Percentiles rank a stretch among this genome's conserved stretches.
These are phyloP conservation scores for Cyberlindnera xishuangbannaensis DNA, from an alignment of 805 yeast genomes.

Conservation along the genomic window DNA sequence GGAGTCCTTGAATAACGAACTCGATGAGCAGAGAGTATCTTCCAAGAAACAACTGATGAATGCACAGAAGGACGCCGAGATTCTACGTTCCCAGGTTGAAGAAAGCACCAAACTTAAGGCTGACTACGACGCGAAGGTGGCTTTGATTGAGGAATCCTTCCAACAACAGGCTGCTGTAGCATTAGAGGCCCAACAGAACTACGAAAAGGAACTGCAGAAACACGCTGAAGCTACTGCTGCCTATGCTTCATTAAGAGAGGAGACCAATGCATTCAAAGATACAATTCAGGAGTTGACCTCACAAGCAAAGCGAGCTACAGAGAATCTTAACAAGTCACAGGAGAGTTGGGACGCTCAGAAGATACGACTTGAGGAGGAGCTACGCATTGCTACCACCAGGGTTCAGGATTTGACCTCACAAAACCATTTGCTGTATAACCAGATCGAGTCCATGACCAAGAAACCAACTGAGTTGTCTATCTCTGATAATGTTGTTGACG, in stretches of 20 bases:
- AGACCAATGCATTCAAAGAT: slow-evolving; percentile 27
- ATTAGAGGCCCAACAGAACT: slow-evolving; percentile 44
- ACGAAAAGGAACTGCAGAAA: slow-evolving; percentile 48
- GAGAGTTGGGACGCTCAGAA: slow-evolving; percentile 43
- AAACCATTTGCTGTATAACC: slow-evolving; percentile 61
- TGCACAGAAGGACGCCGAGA: slow-evolving; percentile 15
- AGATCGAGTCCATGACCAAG: slow-evolving; percentile 43
- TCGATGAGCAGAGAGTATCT: slow-evolving; percentile 24
- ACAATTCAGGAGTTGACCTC: slow-evolving; percentile 22
- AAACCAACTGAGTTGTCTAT: slow-evolving; percentile 1
- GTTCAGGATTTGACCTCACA: slow-evolving; percentile 58
- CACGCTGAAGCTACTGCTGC: slow-evolving; percentile 46
- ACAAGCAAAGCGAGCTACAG: slow-evolving; percentile 28
- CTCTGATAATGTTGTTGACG: slow-evolving; percentile 14
- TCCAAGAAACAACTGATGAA: slow-evolving; percentile 18
- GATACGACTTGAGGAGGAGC: slow-evolving; percentile 38
- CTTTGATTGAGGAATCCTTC: slow-evolving; percentile 31
- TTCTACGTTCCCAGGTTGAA: slow-evolving; percentile 17
- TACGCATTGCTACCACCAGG: slow-evolving; percentile 39
- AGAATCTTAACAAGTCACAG: slow-evolving; percentile 31
- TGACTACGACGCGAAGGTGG: slow-evolving; percentile 27
- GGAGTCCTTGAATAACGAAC: slow-evolving; percentile 26
- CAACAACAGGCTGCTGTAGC: slow-evolving; percentile 42
- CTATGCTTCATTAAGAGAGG: slow-evolving; percentile 35
- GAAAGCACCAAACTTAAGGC: slow-evolving; percentile 23